Base-by-base conservation (phyloP, 495 filamentous ascomycete species). In the Xylaria palmicola region DNA sequence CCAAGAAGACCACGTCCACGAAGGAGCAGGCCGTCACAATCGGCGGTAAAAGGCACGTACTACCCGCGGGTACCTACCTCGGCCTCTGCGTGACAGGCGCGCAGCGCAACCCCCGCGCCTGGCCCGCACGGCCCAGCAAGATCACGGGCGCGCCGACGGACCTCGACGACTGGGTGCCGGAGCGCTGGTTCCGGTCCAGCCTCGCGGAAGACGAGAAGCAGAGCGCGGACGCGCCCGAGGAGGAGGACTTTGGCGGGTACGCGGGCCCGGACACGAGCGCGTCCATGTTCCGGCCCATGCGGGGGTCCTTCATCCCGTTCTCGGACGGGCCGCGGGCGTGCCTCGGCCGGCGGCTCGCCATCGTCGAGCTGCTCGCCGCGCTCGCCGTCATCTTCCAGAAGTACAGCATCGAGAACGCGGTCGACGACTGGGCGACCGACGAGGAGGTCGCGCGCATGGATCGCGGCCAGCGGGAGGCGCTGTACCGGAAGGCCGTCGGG, bases 261-360 rank as follows among this genome's bases (percentile, higher is more conserved):
- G 65, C 78, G 47, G 82, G 81, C 7, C 73, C 72, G 3, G 84
- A 87, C 64, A 84, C 80, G 13, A 78, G 79, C 27, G 73, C 75
- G 36, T 72, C 74, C 22, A 78, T 85, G 53, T 88, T 83, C 74
- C 77, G 80, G 22, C 88, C 88, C 0, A 75, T 78, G 0, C 77
- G 82, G n/a, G 88, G 88, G 2, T 78, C 85, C 1, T 92, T 81
- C 65, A 74, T 92, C 13, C 87, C 91, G 0, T 93, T 92, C 72
- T 86, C 84, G 48, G 88, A 90, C 26, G 90, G 91, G 1, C 75
- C 81, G 32, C 81, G 85, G 59, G 84, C 86, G 62, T 94, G 88
- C 74, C 79, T 85, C 63, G 90, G 81, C 60, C 81, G 83, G 55
- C 82, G 83, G 64, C 90, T 93, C 63, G 89, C 90, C 13, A 88